Conservation (phyloP, 2,329 filamentous ascomycete species). For the Claviceps cyperi region DNA sequence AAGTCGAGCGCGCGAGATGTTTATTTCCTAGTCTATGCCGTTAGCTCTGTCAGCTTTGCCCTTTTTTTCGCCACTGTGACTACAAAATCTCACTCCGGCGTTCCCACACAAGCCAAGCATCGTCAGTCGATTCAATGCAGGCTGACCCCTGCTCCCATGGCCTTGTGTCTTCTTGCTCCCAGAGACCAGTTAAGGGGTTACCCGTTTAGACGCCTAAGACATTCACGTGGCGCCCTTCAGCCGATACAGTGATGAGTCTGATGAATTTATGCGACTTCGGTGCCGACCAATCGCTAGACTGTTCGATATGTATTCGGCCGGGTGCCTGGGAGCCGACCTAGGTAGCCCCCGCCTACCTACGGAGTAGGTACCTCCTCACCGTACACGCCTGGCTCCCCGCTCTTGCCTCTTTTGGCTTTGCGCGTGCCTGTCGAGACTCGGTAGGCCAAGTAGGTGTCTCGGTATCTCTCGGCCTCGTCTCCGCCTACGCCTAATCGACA, state of each 20-base stretch:
- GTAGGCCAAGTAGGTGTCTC: background rate
- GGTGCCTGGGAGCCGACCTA: too few species aligned
- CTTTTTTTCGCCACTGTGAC: background rate
- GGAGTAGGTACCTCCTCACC: too few species aligned
- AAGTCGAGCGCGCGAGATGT: constrained; percentile 21
- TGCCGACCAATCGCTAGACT: background rate
- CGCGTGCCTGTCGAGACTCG: background rate
- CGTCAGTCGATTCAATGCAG: background rate
- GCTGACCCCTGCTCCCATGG: background rate
- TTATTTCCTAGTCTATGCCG: background rate
- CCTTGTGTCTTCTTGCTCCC: background rate
- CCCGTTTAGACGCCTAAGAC: constrained; percentile 1
- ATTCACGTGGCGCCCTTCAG: background rate
- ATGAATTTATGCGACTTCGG: background rate
- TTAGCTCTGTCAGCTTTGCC: background rate
- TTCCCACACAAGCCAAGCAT: background rate
- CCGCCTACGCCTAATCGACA: background rate
- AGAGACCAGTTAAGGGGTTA: too few species aligned
- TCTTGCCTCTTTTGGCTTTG: background rate
- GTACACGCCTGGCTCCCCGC: background rate
- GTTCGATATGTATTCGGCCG: too few species aligned
- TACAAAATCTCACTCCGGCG: background rate
- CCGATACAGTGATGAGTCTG: background rate
- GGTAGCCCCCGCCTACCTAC: too few species aligned
- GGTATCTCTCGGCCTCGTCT: background rate